Percentiles rank a stretch among this genome's conserved stretches.
Conservation (phyloP, 2,329 filamentous ascomycete genomes). For the Calonectria pseudoreteaudii region DNA sequence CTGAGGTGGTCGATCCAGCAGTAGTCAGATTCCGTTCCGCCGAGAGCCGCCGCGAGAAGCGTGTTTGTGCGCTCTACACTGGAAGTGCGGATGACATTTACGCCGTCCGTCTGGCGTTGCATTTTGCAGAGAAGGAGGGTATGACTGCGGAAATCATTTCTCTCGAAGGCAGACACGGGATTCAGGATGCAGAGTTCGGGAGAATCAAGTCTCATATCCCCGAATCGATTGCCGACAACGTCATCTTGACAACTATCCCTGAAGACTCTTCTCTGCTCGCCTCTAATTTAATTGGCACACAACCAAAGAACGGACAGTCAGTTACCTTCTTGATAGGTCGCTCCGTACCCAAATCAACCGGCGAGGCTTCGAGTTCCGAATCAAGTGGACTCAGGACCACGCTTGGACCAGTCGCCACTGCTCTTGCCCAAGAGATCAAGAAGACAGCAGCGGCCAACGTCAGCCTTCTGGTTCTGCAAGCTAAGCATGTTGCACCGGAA, state of each 20-base stretch:
- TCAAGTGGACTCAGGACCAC: constrained; percentile 1
- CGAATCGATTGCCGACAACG: background rate
- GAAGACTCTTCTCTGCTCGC: constrained; percentile 18
- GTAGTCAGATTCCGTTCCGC: constrained; percentile 26
- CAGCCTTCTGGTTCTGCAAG: constrained; percentile 22
- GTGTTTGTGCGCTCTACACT: constrained; percentile 88
- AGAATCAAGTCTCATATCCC: constrained; percentile 20
- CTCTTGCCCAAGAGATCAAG: constrained; percentile 20
- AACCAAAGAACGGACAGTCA: constrained; percentile 9
- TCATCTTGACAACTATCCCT: constrained; percentile 27
- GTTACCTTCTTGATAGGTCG: constrained; percentile 26
- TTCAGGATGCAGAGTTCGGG: constrained; percentile 11
- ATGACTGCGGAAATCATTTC: constrained; percentile 21
- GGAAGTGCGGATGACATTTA: constrained; percentile 85
- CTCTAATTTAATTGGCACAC: background rate
- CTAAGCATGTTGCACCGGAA: constrained; percentile 1
- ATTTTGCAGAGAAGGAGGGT: constrained; percentile 76
- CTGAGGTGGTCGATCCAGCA: constrained; percentile 15
- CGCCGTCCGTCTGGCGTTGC: constrained; percentile 82
- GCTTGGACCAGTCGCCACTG: constrained; percentile 14
- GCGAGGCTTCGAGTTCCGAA: constrained; percentile 5
- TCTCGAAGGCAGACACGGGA: background rate
- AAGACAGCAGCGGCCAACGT: background rate
- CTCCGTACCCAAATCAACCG: background rate
- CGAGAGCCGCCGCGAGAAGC: constrained; percentile 57